phyloP scores from a whole-genome alignment of 2,329 filamentous ascomycete genomes.

The Arthroderma uncinatum region DNA sequence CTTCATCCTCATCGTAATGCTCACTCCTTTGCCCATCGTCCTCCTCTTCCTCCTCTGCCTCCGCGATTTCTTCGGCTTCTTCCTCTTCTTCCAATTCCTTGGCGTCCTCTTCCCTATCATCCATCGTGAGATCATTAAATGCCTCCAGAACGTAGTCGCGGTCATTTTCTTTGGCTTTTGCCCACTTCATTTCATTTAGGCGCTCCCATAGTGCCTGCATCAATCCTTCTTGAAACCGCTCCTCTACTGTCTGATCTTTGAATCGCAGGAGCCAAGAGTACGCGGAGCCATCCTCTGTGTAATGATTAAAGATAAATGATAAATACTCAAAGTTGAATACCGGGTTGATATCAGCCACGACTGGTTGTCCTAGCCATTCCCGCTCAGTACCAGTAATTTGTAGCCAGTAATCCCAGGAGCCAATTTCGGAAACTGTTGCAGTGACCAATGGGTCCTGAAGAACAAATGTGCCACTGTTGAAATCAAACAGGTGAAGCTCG shows the following conservation, averaged over 20 bases:
- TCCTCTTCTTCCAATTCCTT: constrained; percentile 47
- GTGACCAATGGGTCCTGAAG: constrained; percentile 63
- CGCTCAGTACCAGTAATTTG: constrained; percentile 66
- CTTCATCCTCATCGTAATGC: constrained; percentile 63
- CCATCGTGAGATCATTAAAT: constrained; percentile 88
- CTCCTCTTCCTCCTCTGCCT: constrained; percentile 50
- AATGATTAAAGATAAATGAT: constrained; percentile 99
- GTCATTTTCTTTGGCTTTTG: constrained; percentile 81
- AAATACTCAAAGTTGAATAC: constrained; percentile 98
- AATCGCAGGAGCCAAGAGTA: constrained; percentile 95
- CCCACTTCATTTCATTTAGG: constrained; percentile 87
- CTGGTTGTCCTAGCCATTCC: constrained; percentile 76
- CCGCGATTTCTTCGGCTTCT: constrained; percentile 47
- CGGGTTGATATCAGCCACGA: constrained; percentile 86
- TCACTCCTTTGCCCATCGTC: constrained; percentile 59
- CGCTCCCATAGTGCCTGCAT: constrained; percentile 97
- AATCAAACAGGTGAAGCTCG: constrained; percentile 90
- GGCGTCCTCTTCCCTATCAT: constrained; percentile 56
- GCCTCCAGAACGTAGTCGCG: constrained; percentile 90
- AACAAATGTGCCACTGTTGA: constrained; percentile 73
- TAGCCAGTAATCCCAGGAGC: constrained; percentile 91
- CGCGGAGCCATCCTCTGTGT: constrained; percentile 73
- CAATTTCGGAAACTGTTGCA: constrained; percentile 73
- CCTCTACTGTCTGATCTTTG: constrained; percentile 66
- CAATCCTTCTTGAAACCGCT: constrained; percentile 82